Evolutionary conservation across 352 stramenopile genomes (phyloP).

Genomic region (Phytopythium cucurbitacearum): DNA sequence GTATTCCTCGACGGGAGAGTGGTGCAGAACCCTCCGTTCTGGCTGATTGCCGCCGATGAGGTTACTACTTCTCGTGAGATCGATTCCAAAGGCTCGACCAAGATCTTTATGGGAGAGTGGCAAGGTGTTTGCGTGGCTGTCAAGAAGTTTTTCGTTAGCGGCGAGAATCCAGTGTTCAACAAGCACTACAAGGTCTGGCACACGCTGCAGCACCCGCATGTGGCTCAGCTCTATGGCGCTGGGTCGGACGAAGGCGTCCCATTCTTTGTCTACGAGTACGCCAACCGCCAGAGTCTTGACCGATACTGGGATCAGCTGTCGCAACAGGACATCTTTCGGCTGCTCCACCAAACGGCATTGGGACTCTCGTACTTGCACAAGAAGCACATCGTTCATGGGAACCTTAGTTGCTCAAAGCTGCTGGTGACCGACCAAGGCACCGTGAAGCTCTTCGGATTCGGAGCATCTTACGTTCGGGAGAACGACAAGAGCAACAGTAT

Average conservation of each 20-base stretch:
- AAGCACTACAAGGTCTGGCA: slow-evolving; percentile 22
- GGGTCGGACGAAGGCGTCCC: slow-evolving; percentile 14
- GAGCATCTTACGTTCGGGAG: slow-evolving; percentile 21
- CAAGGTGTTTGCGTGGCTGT: slow-evolving; percentile 17
- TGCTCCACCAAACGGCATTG: slow-evolving; percentile 11
- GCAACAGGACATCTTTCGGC: slow-evolving; percentile 4
- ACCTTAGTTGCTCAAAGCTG: slow-evolving; percentile 34
- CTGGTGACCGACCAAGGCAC: slow-evolving; percentile 18
- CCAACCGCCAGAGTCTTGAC: slow-evolving; percentile 12
- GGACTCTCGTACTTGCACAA: slow-evolving; percentile 23
- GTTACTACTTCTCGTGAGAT: slow-evolving; percentile 1
- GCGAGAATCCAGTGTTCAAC: slow-evolving; percentile 19
- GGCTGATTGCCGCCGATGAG: slow-evolving; percentile 10
- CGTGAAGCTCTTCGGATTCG: slow-evolving; percentile 29
- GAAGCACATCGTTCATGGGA: slow-evolving; percentile 25
- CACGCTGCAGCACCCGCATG: slow-evolving; percentile 16
- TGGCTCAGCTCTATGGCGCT: slow-evolving; percentile 22
- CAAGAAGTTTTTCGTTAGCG: slow-evolving; percentile 16
- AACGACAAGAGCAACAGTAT: slow-evolving; percentile 16
- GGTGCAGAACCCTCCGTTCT: slow-evolving; percentile 3
- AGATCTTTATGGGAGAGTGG: slow-evolving; percentile 16
- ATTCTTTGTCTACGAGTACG: slow-evolving; percentile 30
- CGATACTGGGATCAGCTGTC: slow-evolving; percentile 14
- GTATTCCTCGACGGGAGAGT: slow-evolving; percentile 4
- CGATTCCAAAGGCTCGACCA: slow-evolving; percentile 4